Base-by-base conservation (phyloP, 2,329 filamentous ascomycete species). In the Elsinoe ampelina region DNA sequence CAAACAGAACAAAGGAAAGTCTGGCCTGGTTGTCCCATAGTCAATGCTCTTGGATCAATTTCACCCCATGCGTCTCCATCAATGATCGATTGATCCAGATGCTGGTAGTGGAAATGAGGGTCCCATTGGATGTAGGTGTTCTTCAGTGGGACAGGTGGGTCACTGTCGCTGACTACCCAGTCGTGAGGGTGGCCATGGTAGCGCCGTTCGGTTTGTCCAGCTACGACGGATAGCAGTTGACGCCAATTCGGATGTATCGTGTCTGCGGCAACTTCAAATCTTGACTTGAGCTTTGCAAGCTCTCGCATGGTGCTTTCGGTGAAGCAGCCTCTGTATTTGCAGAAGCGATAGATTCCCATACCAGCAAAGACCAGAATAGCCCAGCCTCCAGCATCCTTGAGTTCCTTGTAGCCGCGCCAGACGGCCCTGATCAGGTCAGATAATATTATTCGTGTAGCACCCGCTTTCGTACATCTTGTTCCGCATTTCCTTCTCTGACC, bases 321-420 rank as follows among this genome's bases (percentile, higher is more conserved):
- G 62, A 81, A 80, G 3, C 75, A 76, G 0, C 77, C 75, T 42
- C 79, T 74, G 63, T 82, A 82, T 63, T 82, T 82, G 74, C 79
- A 82, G 65, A 81, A 80, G 6, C 79, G 73, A 64, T 82, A 82
- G 12, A 82, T 74, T 1, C 80, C 79, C 68, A 78, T 77, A 34
- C 80, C 78, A 3, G 79, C 75, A 61, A 82, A 82, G 1, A 81
- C 74, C 2, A 82, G 70, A 10, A 77, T 72, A 1, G 73, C 75
- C 78, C 78, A 82, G 2, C 79, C 80, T 2, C 76, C 79, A 15
- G 74, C 72, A 52, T 80, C 75, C 65, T 80, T 78, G 61, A 82
- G 80, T 63, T 81, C 78, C 60, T 79, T 75, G 64, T 82, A 82
- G 10, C 80, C 79, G 54, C 77, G 74, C 80, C 80, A 82, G 57